Base-by-base conservation (phyloP, 1,284 basidiomycete genomes). In the Tylopilus sp. region DNA sequence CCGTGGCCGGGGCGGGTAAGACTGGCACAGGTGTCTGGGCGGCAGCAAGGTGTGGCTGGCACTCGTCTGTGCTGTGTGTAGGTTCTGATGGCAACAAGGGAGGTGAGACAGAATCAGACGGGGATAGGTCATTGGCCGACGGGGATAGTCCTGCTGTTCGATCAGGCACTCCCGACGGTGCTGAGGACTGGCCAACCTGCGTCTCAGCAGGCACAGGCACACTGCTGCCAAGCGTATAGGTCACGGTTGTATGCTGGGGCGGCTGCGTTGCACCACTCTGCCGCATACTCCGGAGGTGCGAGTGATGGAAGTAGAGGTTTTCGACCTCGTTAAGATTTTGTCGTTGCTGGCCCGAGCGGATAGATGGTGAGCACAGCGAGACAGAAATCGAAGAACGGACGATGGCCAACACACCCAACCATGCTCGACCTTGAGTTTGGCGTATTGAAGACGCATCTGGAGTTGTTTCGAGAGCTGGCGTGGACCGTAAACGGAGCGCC, bases 311-410 rank as follows among this genome's bases (percentile, higher is more conserved):
- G 70, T 87, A 88, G 11, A 88, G 72, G 57, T 88, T 88, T 63
- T 88, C 85, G 10, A 88, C 85, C 64, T 89, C 85, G 59, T 84
- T 86, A 35, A 88, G 67, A 40, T 76, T 84, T 65, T 88, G 86
- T 43, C 79, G 74, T 82, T 86, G 82, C 84, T 87, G 50, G 30
- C 2, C 28, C 21, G 3, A 23, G 21, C 21, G 21, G 21, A 23
- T 6, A 6, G 46, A 19, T 38, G 29, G 33, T 38, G 41, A 46
- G 37, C 35, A 49, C 31, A 25, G 19, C 6, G n/a, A 42, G 16
- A 31, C 29, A 21, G 49, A 39, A 21, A 49, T 16, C 36, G 43
- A 39, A 30, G 49, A 6, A 37, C 35, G 42, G 48, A 29, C 12
- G 31, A 38, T 15, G 4, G 19, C 12, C 3, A 8, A 49, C 41